A percentile compares a stretch with the other conserved stretches of the same genome.
These are phyloP conservation scores for Paecilomyces fulvus DNA, from an alignment of 2,329 filamentous ascomycete genomes.

Conservation along the genomic window DNA sequence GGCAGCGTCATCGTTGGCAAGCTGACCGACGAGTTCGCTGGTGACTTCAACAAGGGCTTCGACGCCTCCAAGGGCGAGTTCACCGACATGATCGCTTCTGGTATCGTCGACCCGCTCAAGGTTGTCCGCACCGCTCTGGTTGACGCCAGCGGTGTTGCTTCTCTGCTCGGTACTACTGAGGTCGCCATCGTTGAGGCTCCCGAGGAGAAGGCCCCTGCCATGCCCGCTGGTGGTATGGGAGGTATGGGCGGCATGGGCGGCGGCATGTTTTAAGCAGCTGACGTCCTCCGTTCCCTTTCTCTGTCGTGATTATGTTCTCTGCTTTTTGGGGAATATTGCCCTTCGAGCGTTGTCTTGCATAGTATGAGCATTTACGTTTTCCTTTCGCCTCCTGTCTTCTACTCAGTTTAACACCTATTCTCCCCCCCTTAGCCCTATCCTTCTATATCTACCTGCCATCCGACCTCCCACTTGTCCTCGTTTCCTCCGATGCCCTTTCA, in stretches of 20 bases:
- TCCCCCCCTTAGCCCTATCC: background rate
- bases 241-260: constrained; percentile 58
- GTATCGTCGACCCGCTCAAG: constrained; percentile 99
- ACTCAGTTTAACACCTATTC: background rate
- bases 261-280: constrained; percentile 54
- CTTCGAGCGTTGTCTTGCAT: constrained; percentile 5
- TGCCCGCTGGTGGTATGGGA: constrained; percentile 44
- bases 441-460: background rate
- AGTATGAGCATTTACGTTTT: background rate
- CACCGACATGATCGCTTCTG: constrained; percentile 93
- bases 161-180: constrained; percentile 93
- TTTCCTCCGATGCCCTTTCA: background rate
- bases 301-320: constrained; percentile 16
- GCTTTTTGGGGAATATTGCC: constrained; percentile 26
- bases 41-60: constrained; percentile 97
- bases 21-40: constrained; percentile 85
- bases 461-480: background rate
- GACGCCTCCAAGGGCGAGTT: constrained; percentile 96
- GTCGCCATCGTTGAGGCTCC: constrained; percentile 94
- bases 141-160: constrained; percentile 93
- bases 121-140: constrained; percentile 93
- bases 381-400: background rate
- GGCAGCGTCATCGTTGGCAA: constrained; percentile 96
- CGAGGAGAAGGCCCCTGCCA: constrained; percentile 71
- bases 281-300: constrained; percentile 6